Percentiles rank a stretch among this genome's conserved stretches.
phyloP scores from a whole-genome alignment of 1,284 basidiomycete species.

The Marasmius tenuissimus region DNA sequence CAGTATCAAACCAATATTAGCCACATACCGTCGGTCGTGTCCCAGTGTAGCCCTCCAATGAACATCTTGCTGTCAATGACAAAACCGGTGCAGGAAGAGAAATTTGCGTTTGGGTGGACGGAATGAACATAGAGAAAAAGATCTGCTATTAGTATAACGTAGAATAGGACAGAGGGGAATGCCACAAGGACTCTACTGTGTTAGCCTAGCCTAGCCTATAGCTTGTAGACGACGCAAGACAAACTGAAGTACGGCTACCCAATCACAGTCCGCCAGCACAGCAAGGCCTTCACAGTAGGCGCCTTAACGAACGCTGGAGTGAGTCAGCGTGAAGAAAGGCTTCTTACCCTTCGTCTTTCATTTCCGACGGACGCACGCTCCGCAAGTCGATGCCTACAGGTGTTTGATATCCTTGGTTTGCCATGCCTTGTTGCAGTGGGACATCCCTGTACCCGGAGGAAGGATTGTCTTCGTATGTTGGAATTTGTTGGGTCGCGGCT shows the following conservation, averaged over 20 bases:
- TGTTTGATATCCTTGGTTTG: slow-evolving; percentile 40
- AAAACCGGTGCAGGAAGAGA: slow-evolving; percentile 28
- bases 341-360: slow-evolving; percentile 99
- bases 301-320: slow-evolving; percentile 5
- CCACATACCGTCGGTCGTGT: slow-evolving; percentile 88
- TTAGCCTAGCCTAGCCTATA: slow-evolving; percentile 67
- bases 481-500: slow-evolving; percentile 62
- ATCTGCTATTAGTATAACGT: slow-evolving; percentile 74
- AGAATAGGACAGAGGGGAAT: slow-evolving; percentile 66
- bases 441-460: slow-evolving; percentile 46
- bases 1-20: slow-evolving; percentile 31
- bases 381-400: slow-evolving; percentile 52
- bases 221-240: slow-evolving; percentile 62
- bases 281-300: slow-evolving; percentile 4
- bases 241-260: slow-evolving; percentile 37
- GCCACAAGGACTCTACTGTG: slow-evolving; percentile 78
- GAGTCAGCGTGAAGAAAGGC: slow-evolving; percentile 13
- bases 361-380: slow-evolving; percentile 85
- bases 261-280: slow-evolving; percentile 3
- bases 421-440: slow-evolving; percentile 13
- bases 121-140: slow-evolving; percentile 12
- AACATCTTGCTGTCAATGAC: slow-evolving; percentile 85
- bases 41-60: slow-evolving; percentile 95
- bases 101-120: slow-evolving; percentile 20
- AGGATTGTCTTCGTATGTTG: slow-evolving; percentile 69